Percentiles rank a stretch among this genome's conserved stretches.
Conservation (phyloP, 1,139 yeast genomes). For the Kodamaea plutei region DNA sequence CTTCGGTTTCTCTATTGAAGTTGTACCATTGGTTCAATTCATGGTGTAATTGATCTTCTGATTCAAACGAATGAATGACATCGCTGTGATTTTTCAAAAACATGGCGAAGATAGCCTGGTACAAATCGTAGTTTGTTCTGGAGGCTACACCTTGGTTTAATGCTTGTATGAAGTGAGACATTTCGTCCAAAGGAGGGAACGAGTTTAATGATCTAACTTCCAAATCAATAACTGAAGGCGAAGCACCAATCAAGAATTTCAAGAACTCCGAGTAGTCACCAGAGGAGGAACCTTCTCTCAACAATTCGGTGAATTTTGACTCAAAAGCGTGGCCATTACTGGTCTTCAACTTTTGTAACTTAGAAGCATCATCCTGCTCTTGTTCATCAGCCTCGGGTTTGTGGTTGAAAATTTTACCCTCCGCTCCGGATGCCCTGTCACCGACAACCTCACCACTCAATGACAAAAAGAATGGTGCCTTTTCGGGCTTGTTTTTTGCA, state of each 20-base stretch:
- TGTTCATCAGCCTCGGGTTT: slow-evolving; percentile 11
- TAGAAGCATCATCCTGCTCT: slow-evolving; percentile 18
- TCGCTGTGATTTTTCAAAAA: slow-evolving; percentile 81
- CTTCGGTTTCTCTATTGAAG: slow-evolving; percentile 39
- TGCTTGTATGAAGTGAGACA: slow-evolving; percentile 62
- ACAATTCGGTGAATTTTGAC: slow-evolving; percentile 64
- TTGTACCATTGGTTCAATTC: slow-evolving; percentile 50
- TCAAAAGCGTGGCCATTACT: slow-evolving; percentile 48
- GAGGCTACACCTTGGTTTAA: slow-evolving; percentile 53
- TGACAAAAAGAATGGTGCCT: slow-evolving; percentile 77
- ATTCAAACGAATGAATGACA: slow-evolving; percentile 51
- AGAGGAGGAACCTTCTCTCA: slow-evolving; percentile 48
- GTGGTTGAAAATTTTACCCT: slow-evolving; percentile 29
- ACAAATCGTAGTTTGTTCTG: slow-evolving; percentile 64
- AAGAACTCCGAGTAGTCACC: slow-evolving; percentile 50
- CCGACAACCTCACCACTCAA: slow-evolving; percentile 64
- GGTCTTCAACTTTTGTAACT: slow-evolving; percentile 25
- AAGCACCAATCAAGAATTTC: slow-evolving; percentile 49
- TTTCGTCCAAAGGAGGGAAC: slow-evolving; percentile 60
- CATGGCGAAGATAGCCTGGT: slow-evolving; percentile 75
- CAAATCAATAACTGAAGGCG: slow-evolving; percentile 79
- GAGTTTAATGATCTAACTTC: slow-evolving; percentile 80
- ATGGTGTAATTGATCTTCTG: slow-evolving; percentile 32
- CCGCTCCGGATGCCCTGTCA: slow-evolving; percentile 63
- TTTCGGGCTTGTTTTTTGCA: slow-evolving; percentile 72